Evolutionary conservation across 1,139 yeast genomes (phyloP).

Genomic region (Komagataea norvegica): DNA sequence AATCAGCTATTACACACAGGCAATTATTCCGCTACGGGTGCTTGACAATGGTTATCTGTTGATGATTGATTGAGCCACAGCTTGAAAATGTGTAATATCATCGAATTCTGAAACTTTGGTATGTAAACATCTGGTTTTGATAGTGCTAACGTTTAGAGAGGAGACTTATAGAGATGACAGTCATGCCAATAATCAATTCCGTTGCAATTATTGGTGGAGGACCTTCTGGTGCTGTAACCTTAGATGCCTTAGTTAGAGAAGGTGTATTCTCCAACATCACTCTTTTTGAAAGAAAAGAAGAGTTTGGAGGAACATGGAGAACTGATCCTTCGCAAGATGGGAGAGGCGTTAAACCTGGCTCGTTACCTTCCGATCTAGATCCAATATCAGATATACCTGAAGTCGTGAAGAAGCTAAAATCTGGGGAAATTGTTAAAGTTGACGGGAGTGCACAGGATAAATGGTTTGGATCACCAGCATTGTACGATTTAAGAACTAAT

Average conservation of each 20-base stretch:
- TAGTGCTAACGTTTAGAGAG: too few relatives aligned
- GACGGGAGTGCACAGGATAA: background rate
- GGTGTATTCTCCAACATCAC: slow-evolving; percentile 28
- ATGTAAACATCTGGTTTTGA: too few relatives aligned
- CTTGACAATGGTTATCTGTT: too few relatives aligned
- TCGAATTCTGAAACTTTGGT: too few relatives aligned
- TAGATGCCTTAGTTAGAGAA: slow-evolving; percentile 10
- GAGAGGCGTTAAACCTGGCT: slow-evolving; percentile 17
- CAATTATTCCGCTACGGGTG: too few relatives aligned
- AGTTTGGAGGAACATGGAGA: slow-evolving; percentile 35
- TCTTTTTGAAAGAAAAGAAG: slow-evolving; percentile 31
- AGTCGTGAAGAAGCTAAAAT: background rate
- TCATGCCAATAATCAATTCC: too few relatives aligned
- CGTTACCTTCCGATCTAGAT: slow-evolving; percentile 17
- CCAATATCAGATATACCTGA: slow-evolving; percentile 14
- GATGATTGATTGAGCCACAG: too few relatives aligned
- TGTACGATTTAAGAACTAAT: slow-evolving; percentile 41
- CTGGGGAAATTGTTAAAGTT: slow-evolving; percentile 6
- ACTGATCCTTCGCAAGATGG: slow-evolving; percentile 14
- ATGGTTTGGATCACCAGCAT: slow-evolving; percentile 25
- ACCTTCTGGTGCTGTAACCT: slow-evolving; percentile 26
- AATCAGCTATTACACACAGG: too few relatives aligned
- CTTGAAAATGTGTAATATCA: too few relatives aligned
- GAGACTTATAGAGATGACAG: too few relatives aligned
- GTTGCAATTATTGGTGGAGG: slow-evolving; percentile 32